Evolutionary conservation across 768 basidiomycete species (phyloP).

Genomic region (Daedaleopsis nitida): DNA sequence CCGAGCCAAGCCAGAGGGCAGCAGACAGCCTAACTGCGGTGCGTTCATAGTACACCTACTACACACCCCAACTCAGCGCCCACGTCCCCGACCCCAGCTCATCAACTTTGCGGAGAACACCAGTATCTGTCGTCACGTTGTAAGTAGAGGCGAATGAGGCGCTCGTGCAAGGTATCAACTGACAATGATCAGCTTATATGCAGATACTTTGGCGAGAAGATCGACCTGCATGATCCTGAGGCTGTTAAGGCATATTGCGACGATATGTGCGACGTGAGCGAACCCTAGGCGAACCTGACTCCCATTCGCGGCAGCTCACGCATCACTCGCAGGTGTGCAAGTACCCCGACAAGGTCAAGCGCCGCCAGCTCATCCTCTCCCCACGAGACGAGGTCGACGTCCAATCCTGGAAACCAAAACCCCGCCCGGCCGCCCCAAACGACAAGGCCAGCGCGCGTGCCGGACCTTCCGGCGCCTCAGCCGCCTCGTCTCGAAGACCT

Average conservation of each 20-base stretch:
- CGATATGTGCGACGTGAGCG: constrained; percentile 82
- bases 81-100: constrained; percentile 33
- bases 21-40: constrained; percentile 66
- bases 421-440: neutral
- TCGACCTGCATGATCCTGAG: constrained; percentile 50
- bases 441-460: neutral
- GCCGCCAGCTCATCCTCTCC: constrained; percentile 52
- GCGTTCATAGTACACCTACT: constrained; percentile 35
- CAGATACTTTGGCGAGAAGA: constrained; percentile 75
- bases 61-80: neutral
- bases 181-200: constrained; percentile 59
- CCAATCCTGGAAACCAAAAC: constrained; percentile 13
- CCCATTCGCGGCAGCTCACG: neutral
- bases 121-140: constrained; percentile 69
- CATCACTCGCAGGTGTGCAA: constrained; percentile 63
- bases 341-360: constrained; percentile 65
- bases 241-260: constrained; percentile 58
- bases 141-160: constrained; percentile 25
- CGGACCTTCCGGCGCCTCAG: neutral
- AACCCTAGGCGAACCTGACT: no score
- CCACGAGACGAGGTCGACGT: constrained; percentile 36
- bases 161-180: no score
- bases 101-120: constrained; percentile 60
- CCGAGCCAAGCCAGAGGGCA: constrained; percentile 66
- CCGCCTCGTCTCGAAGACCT: neutral